Base-by-base conservation (phyloP, 495 filamentous ascomycete genomes). In the Articulospora tetracladia region DNA sequence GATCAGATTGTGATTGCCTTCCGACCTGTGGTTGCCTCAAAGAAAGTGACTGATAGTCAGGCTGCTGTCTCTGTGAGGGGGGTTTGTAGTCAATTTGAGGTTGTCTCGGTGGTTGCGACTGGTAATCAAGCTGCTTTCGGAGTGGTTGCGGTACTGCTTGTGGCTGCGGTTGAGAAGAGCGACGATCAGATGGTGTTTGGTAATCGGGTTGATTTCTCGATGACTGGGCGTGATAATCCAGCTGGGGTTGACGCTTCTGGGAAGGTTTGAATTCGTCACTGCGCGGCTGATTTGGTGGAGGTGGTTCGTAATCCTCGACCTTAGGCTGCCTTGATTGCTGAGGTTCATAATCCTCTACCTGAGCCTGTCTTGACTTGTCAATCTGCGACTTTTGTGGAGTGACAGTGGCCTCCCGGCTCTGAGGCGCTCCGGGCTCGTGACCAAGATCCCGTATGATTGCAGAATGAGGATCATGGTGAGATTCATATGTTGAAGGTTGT, bases 381-480 rank as follows among this genome's bases (percentile, higher is more conserved):
- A 58, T 25, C 36, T 57, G 27, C 15, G 55, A 55, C 62, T 83
- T 86, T 61, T 85, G 82, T 0, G 83, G 77, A 36, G 83, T 81
- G 52, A 80, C 54, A 0, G 80, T 79, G 2, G 73, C 66, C 62
- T 88, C 85, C 27, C 79, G 78, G 65, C 74, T 78, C 24, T 73
- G 70, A 39, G 81, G 76, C 2, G 78, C 73, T 17, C 65, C 62
- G 13, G 76, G 71, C 10, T 81, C 78, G 28, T 75, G 70, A 28
- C 77, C 81, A 68, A 91, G 74, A 56, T 87, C 83, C 56, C 77
- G 74, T 17, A 84, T 86, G 24, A 92, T 74, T 28, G 83, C 80
- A 24, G 86, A 86, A 62, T 90, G 80, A 3, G 90, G 87, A 66
- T 96, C 90, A 70, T 96, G 88, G 62, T 96, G 91, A 28, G 91